Evolutionary conservation across 1,284 basidiomycete genomes (phyloP), one percentile per base, ranked within the genome.

Genomic region (Polyporus tsugae): DNA sequence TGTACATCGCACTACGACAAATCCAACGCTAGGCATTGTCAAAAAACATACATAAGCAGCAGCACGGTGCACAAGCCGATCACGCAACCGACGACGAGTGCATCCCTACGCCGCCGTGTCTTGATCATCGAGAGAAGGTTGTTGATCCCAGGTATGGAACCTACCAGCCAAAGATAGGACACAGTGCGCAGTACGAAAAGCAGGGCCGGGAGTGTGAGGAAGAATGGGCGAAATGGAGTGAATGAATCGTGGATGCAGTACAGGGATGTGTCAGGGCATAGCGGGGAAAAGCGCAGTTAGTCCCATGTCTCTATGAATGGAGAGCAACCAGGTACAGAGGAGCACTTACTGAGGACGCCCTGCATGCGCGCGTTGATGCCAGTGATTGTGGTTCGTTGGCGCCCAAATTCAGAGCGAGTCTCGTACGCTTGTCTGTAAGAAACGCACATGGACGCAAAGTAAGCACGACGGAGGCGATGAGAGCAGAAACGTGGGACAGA

Each of bases 121-220:
- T 94, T 93, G 78, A 99, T 99, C 92, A 99, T 95, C 1, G 89
- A 87, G 66, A 99, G 86, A 65, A 99, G 81, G 70, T 92, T 95
- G 81, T 97, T 97, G 72, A 99, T 91, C 1, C 96, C 97, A 11
- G 98, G 97, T 79, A 99, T 93, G 41, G 94, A 91, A 74, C 87
- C 95, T 94, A n/a, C 77, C 63, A 15, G 29, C 29, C 29, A 13
- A 3, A 7, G 33, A 11, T 11, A 55, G 52, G 29, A 52, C 29
- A 17, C 52, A 6, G 15, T 29, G 15, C 25, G 35, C 38, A 42
- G 41, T 60, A 25, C 33, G 36, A 29, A 7, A n/a, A 10, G 10
- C 22, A 36, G n/a, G 7, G 15, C 38, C 58, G 29, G 44, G 25
- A 38, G 4, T 22, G 36, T 7, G n/a, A 60, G n/a, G 42, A n/a